Evolutionary conservation across 2,329 filamentous ascomycete species (phyloP), one percentile per base, ranked within the genome.

Genomic region (Calonectria ilicicola): DNA sequence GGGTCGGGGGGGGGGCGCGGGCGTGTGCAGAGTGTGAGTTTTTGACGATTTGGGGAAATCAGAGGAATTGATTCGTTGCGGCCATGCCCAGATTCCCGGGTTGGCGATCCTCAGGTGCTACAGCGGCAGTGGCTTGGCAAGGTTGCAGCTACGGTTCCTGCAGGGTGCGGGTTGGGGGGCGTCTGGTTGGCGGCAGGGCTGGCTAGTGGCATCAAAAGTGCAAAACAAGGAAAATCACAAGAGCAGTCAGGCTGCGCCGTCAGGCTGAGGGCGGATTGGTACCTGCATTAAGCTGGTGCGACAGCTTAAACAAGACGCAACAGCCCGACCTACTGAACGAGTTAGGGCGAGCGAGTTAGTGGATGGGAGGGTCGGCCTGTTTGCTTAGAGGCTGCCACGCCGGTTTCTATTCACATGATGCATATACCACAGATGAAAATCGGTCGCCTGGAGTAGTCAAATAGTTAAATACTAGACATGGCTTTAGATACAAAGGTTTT

Each of bases 231-330:
- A 29, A 17, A 56, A 56, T 35, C 38, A 23, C n/a, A 12, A 58
- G 29, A 35, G 51, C 29, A 29, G 32, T 6, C 53, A n/a, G 32
- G 32, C 53, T 40, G 35, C 12, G 21, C 32, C 53, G 44, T 47
- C 7, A 10, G 47, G 35, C n/a, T n/a, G 15, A 63, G 47, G 63
- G 44, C 51, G 26, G 51, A 40, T 51, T 19, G 63, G 69, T 66
- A 70, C 69, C 63, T 70, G 69, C 63, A 70, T 70, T 44, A 69
- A 21, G 35, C 56, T n/a, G 53, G 53, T 35, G 53, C 32, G 53
- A 40, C 35, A 60, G 32, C 53, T 60, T 38, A 60, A 60, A 40
- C 53, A 40, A 26, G 12, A 6, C 21, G 21, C n/a, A 47, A 47
- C 44, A 47, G n/a, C n/a, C 44, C 8, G 44, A n/a, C 44, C 21